phyloP scores from a whole-genome alignment of 306 rosid genomes.

The Fagus sylvatica region DNA sequence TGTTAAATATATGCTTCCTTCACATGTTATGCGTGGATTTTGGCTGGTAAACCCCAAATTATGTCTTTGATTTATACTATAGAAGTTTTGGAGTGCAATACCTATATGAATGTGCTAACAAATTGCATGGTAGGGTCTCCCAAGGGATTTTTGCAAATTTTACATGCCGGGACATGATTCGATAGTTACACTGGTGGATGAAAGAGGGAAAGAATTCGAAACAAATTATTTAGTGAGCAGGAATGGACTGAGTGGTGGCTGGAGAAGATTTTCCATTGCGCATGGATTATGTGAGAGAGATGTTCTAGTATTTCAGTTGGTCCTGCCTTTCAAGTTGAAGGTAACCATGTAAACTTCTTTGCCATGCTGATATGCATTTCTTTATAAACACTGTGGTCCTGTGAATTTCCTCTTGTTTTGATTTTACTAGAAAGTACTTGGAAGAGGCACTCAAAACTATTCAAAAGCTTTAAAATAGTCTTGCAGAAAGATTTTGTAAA shows the following conservation, averaged over 20 bases:
- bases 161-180: slow-evolving; percentile 26
- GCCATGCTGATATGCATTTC: not conserved
- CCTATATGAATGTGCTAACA: not conserved
- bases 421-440: no score
- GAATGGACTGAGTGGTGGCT: slow-evolving; percentile 28
- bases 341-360: slow-evolving; percentile 9
- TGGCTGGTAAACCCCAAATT: slow-evolving; percentile 23
- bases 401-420: no score
- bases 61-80: not conserved
- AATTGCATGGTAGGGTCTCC: slow-evolving; percentile 21
- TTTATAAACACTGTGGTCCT: not conserved
- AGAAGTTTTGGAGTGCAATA: not conserved
- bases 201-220: slow-evolving; percentile 22
- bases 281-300: slow-evolving; percentile 21
- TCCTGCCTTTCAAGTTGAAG: slow-evolving; percentile 27
- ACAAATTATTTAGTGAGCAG: slow-evolving; percentile 6
- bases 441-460: no score
- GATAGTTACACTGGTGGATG: slow-evolving; percentile 24
- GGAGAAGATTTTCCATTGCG: slow-evolving; percentile 21
- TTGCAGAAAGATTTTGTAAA: no score
- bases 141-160: slow-evolving; percentile 24
- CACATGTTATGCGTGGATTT: slow-evolving; percentile 25
- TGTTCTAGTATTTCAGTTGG: slow-evolving; percentile 24
- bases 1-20: slow-evolving; percentile 30
- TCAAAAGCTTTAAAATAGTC: no score